Evolutionary conservation across 768 basidiomycete genomes (phyloP).

Genomic region (Gloeopeniophorella convolvens): DNA sequence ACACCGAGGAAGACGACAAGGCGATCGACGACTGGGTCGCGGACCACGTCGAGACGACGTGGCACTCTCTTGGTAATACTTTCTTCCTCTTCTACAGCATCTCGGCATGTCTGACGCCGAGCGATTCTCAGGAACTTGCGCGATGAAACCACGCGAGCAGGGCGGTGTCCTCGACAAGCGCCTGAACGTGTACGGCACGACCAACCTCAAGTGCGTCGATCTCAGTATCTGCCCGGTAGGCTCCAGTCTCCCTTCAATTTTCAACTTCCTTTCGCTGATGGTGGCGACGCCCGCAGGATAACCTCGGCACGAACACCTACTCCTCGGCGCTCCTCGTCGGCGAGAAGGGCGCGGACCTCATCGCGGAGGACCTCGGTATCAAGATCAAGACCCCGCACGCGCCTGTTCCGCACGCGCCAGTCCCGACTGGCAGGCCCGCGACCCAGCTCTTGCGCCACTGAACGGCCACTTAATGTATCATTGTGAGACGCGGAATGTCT

Average conservation of each 20-base stretch:
- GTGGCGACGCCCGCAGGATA: constrained; percentile 37
- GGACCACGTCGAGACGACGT: constrained; percentile 70
- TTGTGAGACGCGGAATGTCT: too few relatives aligned
- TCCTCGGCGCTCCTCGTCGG: constrained; percentile 63
- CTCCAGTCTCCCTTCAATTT: too few relatives aligned
- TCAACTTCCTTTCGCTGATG: too few relatives aligned
- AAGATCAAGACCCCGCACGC: constrained; percentile 59
- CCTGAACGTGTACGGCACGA: constrained; percentile 55
- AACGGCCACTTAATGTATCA: too few relatives aligned
- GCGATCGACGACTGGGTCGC: constrained; percentile 69
- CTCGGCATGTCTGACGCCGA: too few relatives aligned
- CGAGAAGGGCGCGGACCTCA: constrained; percentile 58
- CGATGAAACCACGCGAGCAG: constrained; percentile 53
- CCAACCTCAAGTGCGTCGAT: constrained; percentile 49
- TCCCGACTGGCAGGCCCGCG: constrained; percentile 44
- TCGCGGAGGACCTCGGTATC: constrained; percentile 60
- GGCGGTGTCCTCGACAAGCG: constrained; percentile 55
- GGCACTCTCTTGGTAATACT: constrained; percentile 68
- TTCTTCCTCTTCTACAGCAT: too few relatives aligned
- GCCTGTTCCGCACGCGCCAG: constrained; percentile 61
- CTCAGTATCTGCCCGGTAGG: constrained; percentile 34
- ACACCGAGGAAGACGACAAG: constrained; percentile 60
- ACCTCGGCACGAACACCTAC: constrained; percentile 68
- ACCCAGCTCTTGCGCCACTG: too few relatives aligned
- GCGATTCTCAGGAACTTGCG: constrained; percentile 64